Percentiles rank a stretch among this genome's conserved stretches.
Evolutionary conservation across 2,329 filamentous ascomycete species (phyloP).

Genomic region (Aquanectria penicillioides): DNA sequence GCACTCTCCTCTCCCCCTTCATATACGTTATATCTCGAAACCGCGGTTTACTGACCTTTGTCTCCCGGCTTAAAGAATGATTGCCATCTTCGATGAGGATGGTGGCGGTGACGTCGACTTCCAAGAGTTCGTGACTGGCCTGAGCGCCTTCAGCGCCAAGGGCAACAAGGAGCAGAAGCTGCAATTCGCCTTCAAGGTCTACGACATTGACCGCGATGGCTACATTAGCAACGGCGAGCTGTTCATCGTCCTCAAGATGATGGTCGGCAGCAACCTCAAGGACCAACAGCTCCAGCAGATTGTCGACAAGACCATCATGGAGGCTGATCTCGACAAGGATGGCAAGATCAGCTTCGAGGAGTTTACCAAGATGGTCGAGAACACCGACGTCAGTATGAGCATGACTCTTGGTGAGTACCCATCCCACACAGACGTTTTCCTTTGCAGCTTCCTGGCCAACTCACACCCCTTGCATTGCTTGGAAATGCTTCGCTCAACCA

Average conservation of each 20-base stretch:
- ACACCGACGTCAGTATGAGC: constrained; percentile 81
- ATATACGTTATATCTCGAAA: constrained; percentile 20
- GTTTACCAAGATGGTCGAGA: constrained; percentile 99
- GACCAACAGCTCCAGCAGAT: constrained; percentile 99
- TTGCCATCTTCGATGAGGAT: constrained; percentile 99
- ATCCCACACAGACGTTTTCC: no score
- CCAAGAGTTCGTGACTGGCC: constrained; percentile 95
- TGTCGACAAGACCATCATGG: constrained; percentile 99
- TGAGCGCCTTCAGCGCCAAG: constrained; percentile 96
- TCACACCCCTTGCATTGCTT: no score
- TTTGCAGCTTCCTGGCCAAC: no score
- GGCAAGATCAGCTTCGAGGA: constrained; percentile 99
- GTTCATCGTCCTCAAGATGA: constrained; percentile 99
- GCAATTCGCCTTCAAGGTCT: constrained; percentile 97
- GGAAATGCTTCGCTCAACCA: no score
- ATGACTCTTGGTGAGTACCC: constrained; percentile 72
- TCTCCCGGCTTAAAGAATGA: constrained; percentile 93
- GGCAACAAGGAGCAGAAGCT: constrained; percentile 99
- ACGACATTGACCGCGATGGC: constrained; percentile 98
- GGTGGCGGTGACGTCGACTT: constrained; percentile 98
- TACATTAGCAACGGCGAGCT: constrained; percentile 99
- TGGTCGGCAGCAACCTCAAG: constrained; percentile 99
- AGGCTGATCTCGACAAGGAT: constrained; percentile 94
- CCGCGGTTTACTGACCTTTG: no score
- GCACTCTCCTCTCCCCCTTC: constrained; percentile 23